Percentiles rank a stretch among this genome's conserved stretches.
phyloP scores from a whole-genome alignment of 768 basidiomycete species.

The Naematelia aurantialba region DNA sequence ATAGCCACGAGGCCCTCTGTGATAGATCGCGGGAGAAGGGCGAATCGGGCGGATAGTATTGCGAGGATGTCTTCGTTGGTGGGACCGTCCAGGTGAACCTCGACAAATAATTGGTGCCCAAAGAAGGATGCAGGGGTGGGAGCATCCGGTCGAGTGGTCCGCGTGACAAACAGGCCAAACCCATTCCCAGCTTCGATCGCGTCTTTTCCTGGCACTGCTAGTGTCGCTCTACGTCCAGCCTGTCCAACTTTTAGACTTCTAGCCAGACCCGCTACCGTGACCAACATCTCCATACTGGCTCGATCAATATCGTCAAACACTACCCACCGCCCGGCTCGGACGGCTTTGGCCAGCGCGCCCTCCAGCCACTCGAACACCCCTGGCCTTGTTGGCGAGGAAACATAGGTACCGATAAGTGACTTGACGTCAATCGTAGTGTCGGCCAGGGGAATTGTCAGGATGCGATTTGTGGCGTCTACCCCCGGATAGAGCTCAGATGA shows the following conservation, averaged over 20 bases:
- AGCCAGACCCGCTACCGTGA: constrained; percentile 75
- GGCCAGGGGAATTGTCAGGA: constrained; percentile 82
- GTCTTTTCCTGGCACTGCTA: constrained; percentile 73
- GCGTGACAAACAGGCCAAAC: constrained; percentile 85
- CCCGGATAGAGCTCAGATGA: constrained; percentile 62
- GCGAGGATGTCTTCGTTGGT: constrained; percentile 63
- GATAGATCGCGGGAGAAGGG: constrained; percentile 57
- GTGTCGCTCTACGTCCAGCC: constrained; percentile 56
- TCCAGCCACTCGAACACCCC: constrained; percentile 96
- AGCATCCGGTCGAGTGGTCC: constrained; percentile 57
- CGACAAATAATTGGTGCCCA: constrained; percentile 77
- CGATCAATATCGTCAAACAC: constrained; percentile 89
- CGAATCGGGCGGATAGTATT: constrained; percentile 69
- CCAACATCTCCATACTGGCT: constrained; percentile 83
- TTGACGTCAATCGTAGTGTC: constrained; percentile 95
- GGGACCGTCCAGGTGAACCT: constrained; percentile 64
- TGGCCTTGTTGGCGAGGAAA: constrained; percentile 75
- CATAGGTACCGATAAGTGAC: constrained; percentile 84
- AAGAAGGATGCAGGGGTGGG: constrained; percentile 69
- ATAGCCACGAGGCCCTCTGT: constrained; percentile 60
- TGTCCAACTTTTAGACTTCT: constrained; percentile 68
- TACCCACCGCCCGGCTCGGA: constrained; percentile 87
- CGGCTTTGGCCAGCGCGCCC: constrained; percentile 81
- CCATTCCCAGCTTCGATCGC: constrained; percentile 68
- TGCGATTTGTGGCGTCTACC: constrained; percentile 57